phyloP scores from a whole-genome alignment of 116 monocot species.

The Dioscorea cayenensis region DNA sequence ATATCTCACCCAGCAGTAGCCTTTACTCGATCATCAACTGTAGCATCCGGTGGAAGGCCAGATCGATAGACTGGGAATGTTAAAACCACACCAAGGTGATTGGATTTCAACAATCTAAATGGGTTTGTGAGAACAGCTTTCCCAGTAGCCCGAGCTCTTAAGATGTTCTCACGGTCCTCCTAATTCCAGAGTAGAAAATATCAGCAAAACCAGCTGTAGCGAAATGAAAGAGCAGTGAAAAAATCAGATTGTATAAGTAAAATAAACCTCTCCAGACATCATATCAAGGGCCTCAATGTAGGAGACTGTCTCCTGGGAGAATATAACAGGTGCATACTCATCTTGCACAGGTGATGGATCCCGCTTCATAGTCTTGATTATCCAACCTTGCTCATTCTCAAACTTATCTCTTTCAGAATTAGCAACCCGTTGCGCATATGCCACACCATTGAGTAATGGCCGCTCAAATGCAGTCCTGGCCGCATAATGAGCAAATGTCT shows the following conservation, averaged over 20 bases:
- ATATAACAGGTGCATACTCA: slow-evolving; percentile 96
- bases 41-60: slow-evolving; percentile 46
- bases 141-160: slow-evolving; percentile 81
- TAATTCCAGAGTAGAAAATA: slow-evolving; percentile 6
- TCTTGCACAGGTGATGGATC: slow-evolving; percentile 74
- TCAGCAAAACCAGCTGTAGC: not conserved
- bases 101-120: slow-evolving; percentile 66
- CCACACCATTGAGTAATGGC: slow-evolving; percentile 81
- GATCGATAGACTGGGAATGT: slow-evolving; percentile 83
- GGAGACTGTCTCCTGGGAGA: slow-evolving; percentile 91
- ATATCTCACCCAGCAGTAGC: slow-evolving; percentile 81
- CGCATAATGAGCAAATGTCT: slow-evolving; percentile 82
- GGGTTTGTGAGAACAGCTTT: slow-evolving; percentile 97
- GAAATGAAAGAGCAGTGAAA: not conserved
- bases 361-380: slow-evolving; percentile 76
- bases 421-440: slow-evolving; percentile 81
- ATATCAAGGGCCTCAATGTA: slow-evolving; percentile 89
- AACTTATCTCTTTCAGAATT: slow-evolving; percentile 71
- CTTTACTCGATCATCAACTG: slow-evolving; percentile 65
- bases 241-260: not conserved
- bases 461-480: slow-evolving; percentile 85
- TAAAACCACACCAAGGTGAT: slow-evolving; percentile 93
- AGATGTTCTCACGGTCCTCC: slow-evolving; percentile 95
- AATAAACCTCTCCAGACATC: slow-evolving; percentile 88
- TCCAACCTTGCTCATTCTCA: slow-evolving; percentile 87